Conservation (phyloP, 139 green algal species). For the Nannochloris sp. region DNA sequence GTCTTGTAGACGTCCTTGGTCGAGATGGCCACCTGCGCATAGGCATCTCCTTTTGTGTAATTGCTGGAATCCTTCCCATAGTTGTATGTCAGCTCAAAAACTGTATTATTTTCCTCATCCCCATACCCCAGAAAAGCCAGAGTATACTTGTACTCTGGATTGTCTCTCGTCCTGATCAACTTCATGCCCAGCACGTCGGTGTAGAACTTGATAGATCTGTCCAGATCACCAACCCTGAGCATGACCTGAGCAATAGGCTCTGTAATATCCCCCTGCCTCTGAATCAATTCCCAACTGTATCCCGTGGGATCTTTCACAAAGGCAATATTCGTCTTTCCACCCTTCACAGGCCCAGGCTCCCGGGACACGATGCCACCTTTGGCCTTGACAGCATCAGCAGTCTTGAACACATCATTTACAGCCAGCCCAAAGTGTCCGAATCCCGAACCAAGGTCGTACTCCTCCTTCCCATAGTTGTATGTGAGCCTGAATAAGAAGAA, state of each 20-base stretch:
- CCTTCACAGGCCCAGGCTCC: slow-evolving; percentile 84
- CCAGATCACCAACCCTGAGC: slow-evolving; percentile 77
- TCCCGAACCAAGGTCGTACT: slow-evolving; percentile 72
- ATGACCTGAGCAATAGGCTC: slow-evolving; percentile 87
- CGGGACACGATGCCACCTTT: slow-evolving; percentile 55
- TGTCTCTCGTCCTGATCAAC: slow-evolving; percentile 58
- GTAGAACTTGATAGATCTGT: slow-evolving; percentile 77
- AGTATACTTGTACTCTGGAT: slow-evolving; percentile 71
- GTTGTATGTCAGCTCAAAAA: slow-evolving; percentile 93
- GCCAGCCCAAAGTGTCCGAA: slow-evolving; percentile 89
- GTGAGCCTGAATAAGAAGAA: slow-evolving; percentile 25
- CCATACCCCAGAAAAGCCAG: slow-evolving; percentile 62
- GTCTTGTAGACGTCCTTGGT: slow-evolving; percentile 81
- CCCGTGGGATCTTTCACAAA: slow-evolving; percentile 84
- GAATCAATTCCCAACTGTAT: slow-evolving; percentile 85
- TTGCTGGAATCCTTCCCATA: slow-evolving; percentile 38
- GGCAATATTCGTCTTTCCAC: slow-evolving; percentile 73
- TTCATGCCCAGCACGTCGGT: slow-evolving; percentile 66
- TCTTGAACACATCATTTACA: slow-evolving; percentile 61
- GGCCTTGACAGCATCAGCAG: slow-evolving; percentile 24
- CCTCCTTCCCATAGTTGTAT: slow-evolving; percentile 70
- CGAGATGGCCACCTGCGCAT: slow-evolving; percentile 62
- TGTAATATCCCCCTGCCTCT: slow-evolving; percentile 35
- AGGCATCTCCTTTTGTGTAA: slow-evolving; percentile 71
- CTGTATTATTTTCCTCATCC: slow-evolving; percentile 52